Conservation (phyloP, 2,329 filamentous ascomycete genomes). For the Amauroascus verrucosus region DNA sequence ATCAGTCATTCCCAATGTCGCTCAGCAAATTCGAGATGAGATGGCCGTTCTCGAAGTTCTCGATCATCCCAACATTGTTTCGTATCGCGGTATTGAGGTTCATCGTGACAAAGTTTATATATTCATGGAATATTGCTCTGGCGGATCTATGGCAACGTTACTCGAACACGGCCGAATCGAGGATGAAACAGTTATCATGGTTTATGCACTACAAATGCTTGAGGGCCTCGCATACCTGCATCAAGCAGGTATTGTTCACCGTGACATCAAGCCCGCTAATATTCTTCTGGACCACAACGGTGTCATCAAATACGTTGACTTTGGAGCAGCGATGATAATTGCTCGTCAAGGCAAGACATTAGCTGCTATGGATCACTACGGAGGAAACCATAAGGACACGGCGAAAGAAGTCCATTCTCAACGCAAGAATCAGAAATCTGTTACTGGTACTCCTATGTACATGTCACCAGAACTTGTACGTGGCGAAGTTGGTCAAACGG, state of each 20-base stretch:
- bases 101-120: conserved; percentile 99
- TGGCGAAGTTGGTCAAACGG: conserved; percentile 62
- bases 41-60: conserved; percentile 94
- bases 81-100: conserved; percentile 95
- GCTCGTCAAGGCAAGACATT: conserved; percentile 85
- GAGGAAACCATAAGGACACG: conserved; percentile 35
- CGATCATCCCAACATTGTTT: conserved; percentile 95
- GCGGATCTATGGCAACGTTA: conserved; percentile 78
- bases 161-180: conserved; percentile 87
- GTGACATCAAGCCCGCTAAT: conserved; percentile 56
- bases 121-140: conserved; percentile 99
- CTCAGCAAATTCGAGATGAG: conserved; percentile 87
- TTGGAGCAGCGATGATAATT: conserved; percentile 94
- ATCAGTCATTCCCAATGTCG: conserved; percentile 87
- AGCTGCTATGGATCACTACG: conserved; percentile 51
- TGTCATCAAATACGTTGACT: conserved; percentile 98
- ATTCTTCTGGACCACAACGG: conserved; percentile 77
- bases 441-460: conserved; percentile 99
- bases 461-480: conserved; percentile 99
- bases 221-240: conserved; percentile 51
- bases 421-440: conserved; percentile 63
- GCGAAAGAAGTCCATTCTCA: conserved; percentile 19
- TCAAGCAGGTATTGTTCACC: conserved; percentile 45
- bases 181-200: conserved; percentile 45
- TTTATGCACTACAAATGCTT: conserved; percentile 60